Base-by-base conservation (phyloP, 2,329 filamentous ascomycete species). In the Neofusicoccum laricinum region DNA sequence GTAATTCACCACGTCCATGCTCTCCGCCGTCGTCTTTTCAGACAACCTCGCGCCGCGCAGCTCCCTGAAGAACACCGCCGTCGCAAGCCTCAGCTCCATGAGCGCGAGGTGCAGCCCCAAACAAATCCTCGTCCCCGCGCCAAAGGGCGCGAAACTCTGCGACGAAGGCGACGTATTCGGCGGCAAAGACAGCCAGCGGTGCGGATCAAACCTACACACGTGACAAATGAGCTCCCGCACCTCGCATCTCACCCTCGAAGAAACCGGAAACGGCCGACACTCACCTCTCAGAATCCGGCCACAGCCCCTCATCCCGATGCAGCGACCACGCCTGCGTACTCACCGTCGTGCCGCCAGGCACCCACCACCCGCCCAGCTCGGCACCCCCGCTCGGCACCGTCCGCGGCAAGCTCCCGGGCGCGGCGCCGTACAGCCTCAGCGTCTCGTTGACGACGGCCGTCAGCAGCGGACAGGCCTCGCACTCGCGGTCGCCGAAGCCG, bases 81-180 rank as follows among this genome's bases (percentile, higher is more conserved):
- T 76, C 0, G 79, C 82, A 40, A 85, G 78, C 8, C 84, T 77
- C 32, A 88, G 69, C 68, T 88, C 85, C 73, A 85, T 85, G 17
- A 78, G 75, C 0, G 89, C 89, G 67, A 91, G 85, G 69, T 91
- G 88, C 5, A 86, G 85, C 0, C 89, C 89, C 6, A 92, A 79
- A 68, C 89, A 92, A 75, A 89, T 88, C 21, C 88, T 79, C 0
- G 88, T 86, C 0, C 89, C 89, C 19, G 85, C 88, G 1, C 88
- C 86, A 72, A 91, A 91, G 0, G 88, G 80, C 87, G 86, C 67
- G 88, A 90, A 17, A 84, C 84, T 3, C 83, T 80, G 61, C 84
- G 82, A 1, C 74, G 74, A 2, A 65, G 1, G 72, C 70, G 2
- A 66, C 41, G 41, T 68, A 49, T 69, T 71, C 17, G 67, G 30